These are phyloP conservation scores for Raffaelea deltoideospora DNA, from an alignment of 2,329 filamentous ascomycete species.

Conservation along the genomic window DNA sequence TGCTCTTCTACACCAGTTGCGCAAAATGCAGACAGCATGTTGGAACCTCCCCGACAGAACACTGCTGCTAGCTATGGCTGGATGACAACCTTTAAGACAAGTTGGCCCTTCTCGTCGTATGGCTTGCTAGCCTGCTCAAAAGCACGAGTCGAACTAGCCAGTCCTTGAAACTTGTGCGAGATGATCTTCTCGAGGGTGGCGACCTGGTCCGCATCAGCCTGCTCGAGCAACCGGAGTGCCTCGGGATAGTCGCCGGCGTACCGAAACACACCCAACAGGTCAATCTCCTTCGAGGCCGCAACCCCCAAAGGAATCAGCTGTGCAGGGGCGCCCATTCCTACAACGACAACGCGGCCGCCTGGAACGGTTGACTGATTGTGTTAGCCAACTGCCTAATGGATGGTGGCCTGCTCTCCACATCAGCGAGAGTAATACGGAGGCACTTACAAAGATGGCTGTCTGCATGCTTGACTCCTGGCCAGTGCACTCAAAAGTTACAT, in stretches of 20 bases:
- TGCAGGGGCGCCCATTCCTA: conserved; percentile 58
- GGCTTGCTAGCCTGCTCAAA: conserved; percentile 60
- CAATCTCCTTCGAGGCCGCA: conserved; percentile 53
- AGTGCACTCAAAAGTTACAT: conserved; percentile 58
- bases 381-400: conserved; percentile 1
- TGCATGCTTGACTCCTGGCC: conserved; percentile 66
- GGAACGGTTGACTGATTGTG: conserved; percentile 40
- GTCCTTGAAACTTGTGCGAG: conserved; percentile 53
- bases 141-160: conserved; percentile 46
- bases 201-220: conserved; percentile 29
- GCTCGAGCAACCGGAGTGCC: conserved; percentile 34
- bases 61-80: conserved; percentile 18
- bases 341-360: conserved; percentile 53
- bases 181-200: conserved; percentile 54
- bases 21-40: too few relatives aligned
- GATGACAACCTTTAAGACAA: conserved; percentile 63
- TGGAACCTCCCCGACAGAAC: too few relatives aligned
- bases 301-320: conserved; percentile 55
- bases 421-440: background rate
- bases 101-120: conserved; percentile 50
- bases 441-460: conserved; percentile 52
- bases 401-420: background rate
- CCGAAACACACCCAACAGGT: conserved; percentile 56
- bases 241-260: conserved; percentile 58
- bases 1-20: too few relatives aligned